Percentiles rank a stretch among this genome's conserved stretches.
phyloP scores from a whole-genome alignment of 345 rosid genomes.

The Rhodamnia rubescens region DNA sequence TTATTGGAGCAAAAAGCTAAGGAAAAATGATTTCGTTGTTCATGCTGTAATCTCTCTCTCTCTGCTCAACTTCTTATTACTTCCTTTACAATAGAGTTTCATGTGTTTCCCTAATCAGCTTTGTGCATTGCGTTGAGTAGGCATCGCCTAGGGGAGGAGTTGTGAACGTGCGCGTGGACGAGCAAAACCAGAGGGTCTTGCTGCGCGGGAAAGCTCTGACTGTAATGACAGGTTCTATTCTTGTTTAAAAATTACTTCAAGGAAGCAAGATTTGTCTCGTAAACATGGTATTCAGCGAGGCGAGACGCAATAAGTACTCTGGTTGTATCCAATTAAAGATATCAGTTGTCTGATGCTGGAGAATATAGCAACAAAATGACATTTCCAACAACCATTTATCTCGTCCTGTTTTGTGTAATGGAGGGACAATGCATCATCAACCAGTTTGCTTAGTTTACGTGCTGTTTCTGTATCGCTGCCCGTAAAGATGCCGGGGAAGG shows the following conservation, averaged over 20 bases:
- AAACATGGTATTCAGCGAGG: neutral
- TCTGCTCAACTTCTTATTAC: neutral
- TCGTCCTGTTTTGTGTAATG: neutral
- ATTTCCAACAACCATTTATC: neutral
- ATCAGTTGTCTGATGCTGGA: neutral
- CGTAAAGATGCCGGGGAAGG: neutral
- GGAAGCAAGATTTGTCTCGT: neutral
- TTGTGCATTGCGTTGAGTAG: conserved; percentile 5
- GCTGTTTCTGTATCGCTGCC: neutral
- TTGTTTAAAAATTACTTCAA: conserved; percentile 20
- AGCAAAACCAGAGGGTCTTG: conserved; percentile 37
- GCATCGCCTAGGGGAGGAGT: conserved; percentile 63
- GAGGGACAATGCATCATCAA: neutral
- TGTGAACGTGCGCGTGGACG: conserved; percentile 37
- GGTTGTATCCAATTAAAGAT: neutral
- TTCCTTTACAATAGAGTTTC: no score
- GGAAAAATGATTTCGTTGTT: conserved; percentile 37
- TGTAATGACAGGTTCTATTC: conserved; percentile 56
- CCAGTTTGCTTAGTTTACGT: neutral
- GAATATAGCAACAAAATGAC: neutral
- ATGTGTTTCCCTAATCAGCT: neutral
- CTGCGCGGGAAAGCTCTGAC: conserved; percentile 57
- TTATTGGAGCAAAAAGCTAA: conserved; percentile 62
- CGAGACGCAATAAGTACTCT: neutral
- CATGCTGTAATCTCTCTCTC: conserved; percentile 25